phyloP scores from a whole-genome alignment of 495 filamentous ascomycete genomes.

The Penicillium robsamsonii region DNA sequence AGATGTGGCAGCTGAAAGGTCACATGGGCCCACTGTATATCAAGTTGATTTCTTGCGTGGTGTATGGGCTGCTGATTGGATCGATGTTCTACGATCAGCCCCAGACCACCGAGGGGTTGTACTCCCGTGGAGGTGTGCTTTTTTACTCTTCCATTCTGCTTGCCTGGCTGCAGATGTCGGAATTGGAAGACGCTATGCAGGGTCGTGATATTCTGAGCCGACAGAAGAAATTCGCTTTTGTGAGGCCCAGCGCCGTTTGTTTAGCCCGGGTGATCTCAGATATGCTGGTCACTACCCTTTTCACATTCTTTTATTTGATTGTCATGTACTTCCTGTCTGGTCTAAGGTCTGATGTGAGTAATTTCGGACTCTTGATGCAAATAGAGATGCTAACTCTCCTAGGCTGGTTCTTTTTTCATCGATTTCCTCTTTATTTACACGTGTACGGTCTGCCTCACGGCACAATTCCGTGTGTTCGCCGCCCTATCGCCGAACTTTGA shows the following conservation, averaged over 20 bases:
- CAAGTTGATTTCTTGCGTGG: conserved; percentile 34
- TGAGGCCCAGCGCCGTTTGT: conserved; percentile 70
- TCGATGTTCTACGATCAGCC: conserved; percentile 41
- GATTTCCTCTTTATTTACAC: conserved; percentile 54
- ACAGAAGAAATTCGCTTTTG: conserved; percentile 75
- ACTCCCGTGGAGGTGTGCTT: conserved; percentile 47
- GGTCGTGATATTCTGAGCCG: conserved; percentile 71
- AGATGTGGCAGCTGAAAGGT: conserved; percentile 50
- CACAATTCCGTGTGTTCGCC: conserved; percentile 46
- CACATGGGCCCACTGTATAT: conserved; percentile 34
- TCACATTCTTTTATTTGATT: conserved; percentile 65
- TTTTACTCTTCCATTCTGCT: conserved; percentile 79
- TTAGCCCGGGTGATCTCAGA: conserved; percentile 72
- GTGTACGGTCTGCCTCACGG: conserved; percentile 52
- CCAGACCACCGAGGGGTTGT: conserved; percentile 48
- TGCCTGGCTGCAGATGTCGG: conserved; percentile 73
- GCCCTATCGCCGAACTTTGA: conserved; percentile 41
- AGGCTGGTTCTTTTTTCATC: conserved; percentile 53
- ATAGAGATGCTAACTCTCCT: background rate
- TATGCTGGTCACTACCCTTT: conserved; percentile 58
- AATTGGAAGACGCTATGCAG: conserved; percentile 68
- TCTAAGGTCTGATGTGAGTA: conserved; percentile 43
- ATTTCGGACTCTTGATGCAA: too few species aligned
- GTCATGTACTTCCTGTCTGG: conserved; percentile 67
- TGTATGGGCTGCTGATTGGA: conserved; percentile 35